phyloP scores from a whole-genome alignment of 208 protist genomes.

The Spongospora subterranea region DNA sequence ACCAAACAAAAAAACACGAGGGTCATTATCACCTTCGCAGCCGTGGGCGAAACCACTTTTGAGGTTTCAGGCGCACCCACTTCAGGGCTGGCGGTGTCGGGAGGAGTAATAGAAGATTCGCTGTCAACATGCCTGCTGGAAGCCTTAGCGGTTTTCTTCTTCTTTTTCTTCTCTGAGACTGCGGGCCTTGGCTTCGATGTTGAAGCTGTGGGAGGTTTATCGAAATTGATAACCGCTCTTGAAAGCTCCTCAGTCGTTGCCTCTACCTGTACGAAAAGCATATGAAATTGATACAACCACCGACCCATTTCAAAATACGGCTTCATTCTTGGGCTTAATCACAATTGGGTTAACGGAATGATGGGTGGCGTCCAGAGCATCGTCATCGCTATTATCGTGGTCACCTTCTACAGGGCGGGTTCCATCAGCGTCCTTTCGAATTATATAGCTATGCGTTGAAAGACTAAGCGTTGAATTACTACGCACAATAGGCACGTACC shows the following conservation, averaged over 20 bases:
- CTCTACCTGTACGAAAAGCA: background rate
- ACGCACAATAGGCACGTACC: too few species aligned
- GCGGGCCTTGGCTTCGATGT: constrained; percentile 31
- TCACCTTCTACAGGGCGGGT: background rate
- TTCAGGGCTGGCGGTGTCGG: too few species aligned
- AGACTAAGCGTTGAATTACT: background rate
- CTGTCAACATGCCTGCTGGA: too few species aligned
- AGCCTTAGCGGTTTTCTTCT: too few species aligned
- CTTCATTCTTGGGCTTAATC: constrained; percentile 50
- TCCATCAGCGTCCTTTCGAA: background rate
- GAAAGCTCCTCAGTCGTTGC: constrained; percentile 42
- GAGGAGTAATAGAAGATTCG: too few species aligned
- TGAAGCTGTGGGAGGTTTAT: constrained; percentile 26
- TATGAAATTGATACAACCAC: too few species aligned
- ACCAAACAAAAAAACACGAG: too few species aligned
- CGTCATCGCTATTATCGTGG: background rate
- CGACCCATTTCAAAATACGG: background rate
- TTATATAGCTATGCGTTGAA: constrained; percentile 43
- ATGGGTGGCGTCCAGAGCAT: background rate
- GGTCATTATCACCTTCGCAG: too few species aligned
- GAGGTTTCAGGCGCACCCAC: too few species aligned
- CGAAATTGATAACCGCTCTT: constrained; percentile 19
- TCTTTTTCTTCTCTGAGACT: background rate
- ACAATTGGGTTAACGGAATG: constrained; percentile 2
- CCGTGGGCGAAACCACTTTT: too few species aligned